Percentiles rank a stretch among this genome's conserved stretches.
phyloP scores from a whole-genome alignment of 768 basidiomycete species.

The Mrakia gelida region DNA sequence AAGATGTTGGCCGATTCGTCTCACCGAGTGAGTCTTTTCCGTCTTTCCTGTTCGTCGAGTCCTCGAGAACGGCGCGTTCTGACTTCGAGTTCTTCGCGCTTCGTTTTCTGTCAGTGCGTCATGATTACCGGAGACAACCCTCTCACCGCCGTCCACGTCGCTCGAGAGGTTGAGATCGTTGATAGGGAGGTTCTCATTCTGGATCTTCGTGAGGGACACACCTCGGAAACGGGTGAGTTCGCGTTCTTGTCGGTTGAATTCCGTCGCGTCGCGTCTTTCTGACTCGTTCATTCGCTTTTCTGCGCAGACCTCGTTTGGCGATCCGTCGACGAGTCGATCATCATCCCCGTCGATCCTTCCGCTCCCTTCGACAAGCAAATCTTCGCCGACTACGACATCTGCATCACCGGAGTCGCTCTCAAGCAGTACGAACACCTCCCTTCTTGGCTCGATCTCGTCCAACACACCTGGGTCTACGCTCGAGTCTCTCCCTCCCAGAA shows the following conservation, averaged over 20 bases:
- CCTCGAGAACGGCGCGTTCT: constrained; percentile 17
- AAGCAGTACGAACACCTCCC: constrained; percentile 72
- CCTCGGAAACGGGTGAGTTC: constrained; percentile 61
- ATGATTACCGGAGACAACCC: constrained; percentile 99
- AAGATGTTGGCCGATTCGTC: constrained; percentile 95
- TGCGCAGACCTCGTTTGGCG: constrained; percentile 78
- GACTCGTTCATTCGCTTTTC: not conserved
- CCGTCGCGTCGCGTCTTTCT: not conserved
- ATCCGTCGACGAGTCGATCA: constrained; percentile 82
- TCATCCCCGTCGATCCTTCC: constrained; percentile 77
- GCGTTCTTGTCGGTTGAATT: too few relatives aligned
- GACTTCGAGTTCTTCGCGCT: not conserved
- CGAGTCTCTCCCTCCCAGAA: constrained; percentile 95
- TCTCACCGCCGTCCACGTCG: constrained; percentile 92
- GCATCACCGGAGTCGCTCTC: constrained; percentile 89
- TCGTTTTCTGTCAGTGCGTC: constrained; percentile 60
- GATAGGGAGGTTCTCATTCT: constrained; percentile 91
- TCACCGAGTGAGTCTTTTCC: constrained; percentile 67
- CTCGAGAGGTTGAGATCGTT: constrained; percentile 91
- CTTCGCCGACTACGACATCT: constrained; percentile 87
- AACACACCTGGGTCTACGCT: constrained; percentile 97
- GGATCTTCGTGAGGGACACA: constrained; percentile 77
- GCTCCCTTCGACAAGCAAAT: constrained; percentile 72
- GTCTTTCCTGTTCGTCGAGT: not conserved
- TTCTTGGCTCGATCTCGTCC: constrained; percentile 75